Percentiles rank a stretch among this genome's conserved stretches.
These are phyloP conservation scores for Xylaria arbuscula DNA, from an alignment of 2,329 filamentous ascomycete genomes.

Conservation along the genomic window DNA sequence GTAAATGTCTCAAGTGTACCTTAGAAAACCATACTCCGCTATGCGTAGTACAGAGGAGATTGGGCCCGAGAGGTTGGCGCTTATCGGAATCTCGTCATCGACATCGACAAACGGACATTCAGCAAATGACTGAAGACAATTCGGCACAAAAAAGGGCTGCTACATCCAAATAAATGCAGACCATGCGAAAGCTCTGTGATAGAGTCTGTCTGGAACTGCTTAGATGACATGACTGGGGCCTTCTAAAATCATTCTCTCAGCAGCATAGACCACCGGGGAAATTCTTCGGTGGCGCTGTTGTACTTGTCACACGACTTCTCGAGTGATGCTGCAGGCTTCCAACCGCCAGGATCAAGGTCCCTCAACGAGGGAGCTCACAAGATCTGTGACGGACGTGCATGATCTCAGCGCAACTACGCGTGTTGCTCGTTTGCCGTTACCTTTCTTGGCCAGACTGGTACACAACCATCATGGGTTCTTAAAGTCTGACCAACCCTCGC, in stretches of 20 bases:
- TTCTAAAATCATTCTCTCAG: not conserved
- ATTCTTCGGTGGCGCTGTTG: conserved; percentile 40
- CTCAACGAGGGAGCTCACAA: conserved; percentile 45
- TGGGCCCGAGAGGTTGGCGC: conserved; percentile 9
- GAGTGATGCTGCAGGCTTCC: conserved; percentile 46
- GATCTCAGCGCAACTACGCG: conserved; percentile 49
- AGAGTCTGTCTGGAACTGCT: not conserved
- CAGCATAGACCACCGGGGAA: not conserved
- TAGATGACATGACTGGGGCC: not conserved
- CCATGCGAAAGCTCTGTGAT: not conserved
- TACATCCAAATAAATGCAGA: not conserved
- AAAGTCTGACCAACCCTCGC: conserved; percentile 13
- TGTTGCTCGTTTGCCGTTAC: conserved; percentile 50
- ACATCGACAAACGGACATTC: not conserved
- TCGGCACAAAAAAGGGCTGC: not conserved
- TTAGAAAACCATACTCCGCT: conserved; percentile 16
- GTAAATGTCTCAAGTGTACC: conserved; percentile 9
- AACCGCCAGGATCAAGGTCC: conserved; percentile 46
- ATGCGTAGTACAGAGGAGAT: conserved; percentile 20
- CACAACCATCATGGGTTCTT: conserved; percentile 4
- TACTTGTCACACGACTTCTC: conserved; percentile 47
- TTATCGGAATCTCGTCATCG: conserved; percentile 6
- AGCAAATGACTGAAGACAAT: conserved; percentile 11
- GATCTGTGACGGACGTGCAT: conserved; percentile 51
- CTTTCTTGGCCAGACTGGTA: conserved; percentile 46